A percentile compares a stretch with the other conserved stretches of the same genome.
These are phyloP conservation scores for Albifimbria verrucaria DNA, from an alignment of 2,329 filamentous ascomycete species.

Conservation along the genomic window DNA sequence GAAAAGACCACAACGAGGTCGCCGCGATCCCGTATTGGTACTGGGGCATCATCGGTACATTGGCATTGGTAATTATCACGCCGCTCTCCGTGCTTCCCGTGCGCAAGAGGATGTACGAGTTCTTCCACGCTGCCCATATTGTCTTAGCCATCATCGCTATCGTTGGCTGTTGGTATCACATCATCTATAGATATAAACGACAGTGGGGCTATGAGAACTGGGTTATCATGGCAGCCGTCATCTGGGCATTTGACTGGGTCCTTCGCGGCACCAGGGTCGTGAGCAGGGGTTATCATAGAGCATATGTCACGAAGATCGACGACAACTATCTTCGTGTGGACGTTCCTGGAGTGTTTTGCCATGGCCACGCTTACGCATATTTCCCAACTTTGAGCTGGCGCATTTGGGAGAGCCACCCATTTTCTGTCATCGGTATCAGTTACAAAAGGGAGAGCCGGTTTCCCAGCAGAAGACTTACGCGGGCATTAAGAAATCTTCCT, in stretches of 20 bases:
- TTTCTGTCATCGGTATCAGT: slow-evolving; percentile 15
- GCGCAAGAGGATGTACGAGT: slow-evolving; percentile 33
- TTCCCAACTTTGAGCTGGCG: slow-evolving; percentile 22
- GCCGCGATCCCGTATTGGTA: slow-evolving; percentile 25
- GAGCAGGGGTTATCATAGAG: slow-evolving; percentile 14
- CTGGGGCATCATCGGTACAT: slow-evolving; percentile 38
- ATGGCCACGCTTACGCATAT: slow-evolving; percentile 24
- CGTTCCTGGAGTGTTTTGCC: slow-evolving; percentile 16
- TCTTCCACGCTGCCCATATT: slow-evolving; percentile 42
- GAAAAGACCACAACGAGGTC: background rate
- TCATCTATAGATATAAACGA: slow-evolving; percentile 28
- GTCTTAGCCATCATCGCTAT: slow-evolving; percentile 35
- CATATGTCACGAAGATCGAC: slow-evolving; percentile 17
- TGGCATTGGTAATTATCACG: slow-evolving; percentile 24
- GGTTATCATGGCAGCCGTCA: slow-evolving; percentile 19
- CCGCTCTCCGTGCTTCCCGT: slow-evolving; percentile 30
- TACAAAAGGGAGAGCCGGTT: background rate
- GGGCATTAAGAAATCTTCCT: background rate
- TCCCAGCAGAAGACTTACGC: background rate
- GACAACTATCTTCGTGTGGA: slow-evolving; percentile 21
- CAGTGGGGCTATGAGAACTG: slow-evolving; percentile 40
- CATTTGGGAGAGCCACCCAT: slow-evolving; percentile 28
- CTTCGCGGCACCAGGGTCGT: slow-evolving; percentile 11
- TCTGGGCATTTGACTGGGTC: slow-evolving; percentile 23
- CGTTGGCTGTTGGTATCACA: slow-evolving; percentile 39